Conservation (phyloP, 2,329 filamentous ascomycete genomes). For the Zymoseptoria pseudotritici region DNA sequence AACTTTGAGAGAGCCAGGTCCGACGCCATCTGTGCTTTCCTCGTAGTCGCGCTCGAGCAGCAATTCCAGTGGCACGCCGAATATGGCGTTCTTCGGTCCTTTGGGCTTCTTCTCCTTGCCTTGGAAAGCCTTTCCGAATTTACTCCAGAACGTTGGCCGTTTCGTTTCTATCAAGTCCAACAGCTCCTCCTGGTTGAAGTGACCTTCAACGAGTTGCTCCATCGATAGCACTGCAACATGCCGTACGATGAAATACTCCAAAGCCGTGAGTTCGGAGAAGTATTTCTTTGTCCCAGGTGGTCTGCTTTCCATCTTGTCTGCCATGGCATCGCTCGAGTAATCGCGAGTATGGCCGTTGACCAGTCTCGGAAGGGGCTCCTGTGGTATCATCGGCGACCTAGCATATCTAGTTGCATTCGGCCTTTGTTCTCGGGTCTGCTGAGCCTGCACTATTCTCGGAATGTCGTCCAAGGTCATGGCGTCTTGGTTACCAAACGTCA, state of each 20-base stretch:
- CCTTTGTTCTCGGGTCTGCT: constrained; percentile 86
- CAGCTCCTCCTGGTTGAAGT: constrained; percentile 91
- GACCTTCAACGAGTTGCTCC: constrained; percentile 80
- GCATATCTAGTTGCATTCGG: constrained; percentile 72
- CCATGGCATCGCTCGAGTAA: constrained; percentile 50
- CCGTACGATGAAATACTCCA: constrained; percentile 96
- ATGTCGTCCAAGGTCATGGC: constrained; percentile 94
- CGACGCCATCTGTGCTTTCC: constrained; percentile 95
- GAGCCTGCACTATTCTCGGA: constrained; percentile 86
- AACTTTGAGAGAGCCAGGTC: constrained; percentile 80
- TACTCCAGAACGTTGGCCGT: constrained; percentile 95
- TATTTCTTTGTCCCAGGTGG: constrained; percentile 59
- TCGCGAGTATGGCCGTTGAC: constrained; percentile 63
- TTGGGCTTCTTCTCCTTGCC: constrained; percentile 62
- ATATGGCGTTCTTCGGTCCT: constrained; percentile 83
- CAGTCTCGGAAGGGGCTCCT: constrained; percentile 60
- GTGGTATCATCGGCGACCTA: constrained; percentile 59
- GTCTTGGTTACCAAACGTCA: constrained; percentile 85
- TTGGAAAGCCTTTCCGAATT: constrained; percentile 84
- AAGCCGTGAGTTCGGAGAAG: constrained; percentile 88
- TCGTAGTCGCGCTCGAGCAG: constrained; percentile 90
- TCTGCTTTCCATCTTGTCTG: constrained; percentile 35
- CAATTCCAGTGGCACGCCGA: constrained; percentile 79
- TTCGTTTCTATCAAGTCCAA: constrained; percentile 87
- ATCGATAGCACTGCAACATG: constrained; percentile 92